Evolutionary conservation across 202 grass and related monocot species (phyloP), one percentile per base, ranked within the genome.

Genomic region (Panicum hallii): DNA sequence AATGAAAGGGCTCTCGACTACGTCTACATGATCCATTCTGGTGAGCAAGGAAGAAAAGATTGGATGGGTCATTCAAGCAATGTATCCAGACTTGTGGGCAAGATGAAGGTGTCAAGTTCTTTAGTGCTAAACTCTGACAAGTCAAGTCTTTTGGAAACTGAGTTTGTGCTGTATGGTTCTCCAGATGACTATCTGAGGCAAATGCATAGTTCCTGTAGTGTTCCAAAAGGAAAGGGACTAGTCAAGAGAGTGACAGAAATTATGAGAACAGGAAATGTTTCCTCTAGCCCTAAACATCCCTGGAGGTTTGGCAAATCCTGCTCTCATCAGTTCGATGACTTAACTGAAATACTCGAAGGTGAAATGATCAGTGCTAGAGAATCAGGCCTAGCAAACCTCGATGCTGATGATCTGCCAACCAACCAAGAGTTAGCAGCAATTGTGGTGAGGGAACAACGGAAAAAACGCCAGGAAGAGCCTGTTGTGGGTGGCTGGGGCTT

Each of bases 71-170:
- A 76, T 52, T 55, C 83, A 17, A 72, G 52, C 83, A 82, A 28
- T 43, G 86, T 63, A 11, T 90, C 87, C 22, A 86, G 80, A 57
- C 91, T 96, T 71, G 62, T 90, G 2, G 97, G 88, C 36, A 97
- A 97, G 80, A 93, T 99, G 91, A 78, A 88, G 84, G 97, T 97
- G 66, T 85, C 93, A 46, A 90, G 93, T 72, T 92, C 84, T 28
- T 47, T 86, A 19, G 28, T 94, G 32, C 61, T 95, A 20, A 90
- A 82, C 55, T 66, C 84, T 16, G 82, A 91, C 20, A 68, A 38
- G 52, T 85, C 82, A 9, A 72, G 72, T 46, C 73, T 32, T 48
- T 48, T 83, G 16, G 91, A 99, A 58, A 97, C 90, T 2, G 88
- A 97, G 54, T 99, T 94, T 85, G 88, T 94, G 63, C 19, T 99